Evolutionary conservation across 257 asterid genomes (phyloP).

Genomic region (Orobanche coerulescens): DNA sequence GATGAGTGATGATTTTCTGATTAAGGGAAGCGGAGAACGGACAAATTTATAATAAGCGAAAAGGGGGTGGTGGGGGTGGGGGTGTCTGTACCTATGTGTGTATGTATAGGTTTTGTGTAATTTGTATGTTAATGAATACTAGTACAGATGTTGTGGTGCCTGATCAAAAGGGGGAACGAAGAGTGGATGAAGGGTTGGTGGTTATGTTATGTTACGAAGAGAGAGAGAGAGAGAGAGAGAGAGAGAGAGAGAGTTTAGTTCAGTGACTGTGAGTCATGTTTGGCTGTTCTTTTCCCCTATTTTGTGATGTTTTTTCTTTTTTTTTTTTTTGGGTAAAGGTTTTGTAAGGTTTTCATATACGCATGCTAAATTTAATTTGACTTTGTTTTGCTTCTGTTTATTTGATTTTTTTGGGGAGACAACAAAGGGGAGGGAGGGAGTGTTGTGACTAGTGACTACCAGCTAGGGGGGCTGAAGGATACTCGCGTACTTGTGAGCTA

Average conservation of each 20-base stretch:
- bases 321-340: background rate
- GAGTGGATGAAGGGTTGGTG: slow-evolving; percentile 21
- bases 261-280: background rate
- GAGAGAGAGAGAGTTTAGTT: too few species aligned
- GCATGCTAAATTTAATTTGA: background rate
- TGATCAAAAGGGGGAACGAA: background rate
- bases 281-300: too few species aligned
- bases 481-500: background rate
- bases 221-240: slow-evolving; percentile 1
- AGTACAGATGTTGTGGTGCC: slow-evolving; percentile 1
- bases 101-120: background rate
- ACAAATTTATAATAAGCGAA: background rate
- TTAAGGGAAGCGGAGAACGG: slow-evolving; percentile 38
- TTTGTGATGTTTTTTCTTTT: background rate
- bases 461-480: background rate
- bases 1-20: background rate
- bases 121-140: background rate
- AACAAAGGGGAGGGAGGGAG: background rate
- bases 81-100: background rate
- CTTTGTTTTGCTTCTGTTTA: background rate
- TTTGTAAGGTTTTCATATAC: background rate
- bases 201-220: background rate
- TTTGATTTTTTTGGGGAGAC: slow-evolving; percentile 6
- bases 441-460: too few species aligned
- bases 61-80: too few species aligned